These are phyloP conservation scores for Phytophthora pisi DNA, from an alignment of 352 stramenopile genomes.

Conservation along the genomic window DNA sequence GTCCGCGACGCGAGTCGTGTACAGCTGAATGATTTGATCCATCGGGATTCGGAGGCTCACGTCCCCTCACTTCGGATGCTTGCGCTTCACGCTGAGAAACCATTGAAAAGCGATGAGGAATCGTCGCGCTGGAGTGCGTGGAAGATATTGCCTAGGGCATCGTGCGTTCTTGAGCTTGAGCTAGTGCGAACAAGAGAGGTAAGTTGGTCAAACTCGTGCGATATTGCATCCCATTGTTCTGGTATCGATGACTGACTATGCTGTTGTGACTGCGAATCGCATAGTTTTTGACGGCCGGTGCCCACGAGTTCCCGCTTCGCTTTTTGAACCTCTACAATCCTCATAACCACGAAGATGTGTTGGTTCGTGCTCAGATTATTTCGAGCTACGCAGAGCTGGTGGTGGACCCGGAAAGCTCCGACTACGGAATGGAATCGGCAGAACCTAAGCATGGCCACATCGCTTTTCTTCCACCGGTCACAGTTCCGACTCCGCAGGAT, in stretches of 20 bases:
- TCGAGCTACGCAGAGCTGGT: slow-evolving; percentile 85
- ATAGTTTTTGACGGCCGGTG: slow-evolving; percentile 56
- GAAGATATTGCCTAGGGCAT: slow-evolving; percentile 50
- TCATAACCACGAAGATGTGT: slow-evolving; percentile 74
- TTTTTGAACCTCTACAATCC: slow-evolving; percentile 85
- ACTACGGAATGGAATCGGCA: slow-evolving; percentile 33
- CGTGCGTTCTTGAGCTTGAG: slow-evolving; percentile 73
- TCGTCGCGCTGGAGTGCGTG: slow-evolving; percentile 39
- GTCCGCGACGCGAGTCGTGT: slow-evolving; percentile 42
- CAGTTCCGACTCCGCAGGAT: slow-evolving; percentile 67
- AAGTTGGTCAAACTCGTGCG: slow-evolving; percentile 12
- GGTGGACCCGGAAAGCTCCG: slow-evolving; percentile 77
- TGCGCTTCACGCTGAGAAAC: slow-evolving; percentile 45
- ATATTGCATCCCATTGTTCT: not conserved
- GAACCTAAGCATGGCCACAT: slow-evolving; percentile 48
- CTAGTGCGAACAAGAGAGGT: slow-evolving; percentile 70
- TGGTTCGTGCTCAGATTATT: slow-evolving; percentile 76
- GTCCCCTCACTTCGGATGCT: slow-evolving; percentile 54
- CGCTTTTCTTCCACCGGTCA: slow-evolving; percentile 76
- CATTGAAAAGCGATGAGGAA: slow-evolving; percentile 5
- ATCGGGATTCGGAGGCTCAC: slow-evolving; percentile 11
- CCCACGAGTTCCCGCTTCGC: slow-evolving; percentile 63
- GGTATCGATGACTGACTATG: slow-evolving; percentile 12
- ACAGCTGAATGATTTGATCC: slow-evolving; percentile 26
- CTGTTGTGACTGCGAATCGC: slow-evolving; percentile 5